phyloP scores from a whole-genome alignment of 768 basidiomycete species.

The Paxillus ammoniavirescens region DNA sequence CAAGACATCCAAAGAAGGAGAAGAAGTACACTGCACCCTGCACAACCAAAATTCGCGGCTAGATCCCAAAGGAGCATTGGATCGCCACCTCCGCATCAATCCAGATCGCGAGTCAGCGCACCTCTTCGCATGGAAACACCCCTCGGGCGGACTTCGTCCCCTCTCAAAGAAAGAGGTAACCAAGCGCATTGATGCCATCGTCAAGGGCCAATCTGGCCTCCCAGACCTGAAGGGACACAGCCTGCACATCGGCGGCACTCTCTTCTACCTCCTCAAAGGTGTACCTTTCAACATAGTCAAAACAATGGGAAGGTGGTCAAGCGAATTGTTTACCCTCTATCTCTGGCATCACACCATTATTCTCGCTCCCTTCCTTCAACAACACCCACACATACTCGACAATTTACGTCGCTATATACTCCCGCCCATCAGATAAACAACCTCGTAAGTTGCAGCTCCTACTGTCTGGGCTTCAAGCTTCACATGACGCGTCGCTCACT shows the following conservation, averaged over 20 bases:
- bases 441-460: not conserved
- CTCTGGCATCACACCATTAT: conserved; percentile 26
- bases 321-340: conserved; percentile 30
- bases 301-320: conserved; percentile 32
- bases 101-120: no score
- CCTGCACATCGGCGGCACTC: conserved; percentile 28
- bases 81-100: no score
- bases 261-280: conserved; percentile 25
- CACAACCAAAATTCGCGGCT: no score
- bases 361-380: conserved; percentile 27
- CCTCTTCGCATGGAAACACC: no score
- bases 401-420: not conserved
- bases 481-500: not conserved
- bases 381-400: not conserved
- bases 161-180: conserved; percentile 16
- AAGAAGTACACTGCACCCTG: no score
- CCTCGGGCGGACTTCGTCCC: no score
- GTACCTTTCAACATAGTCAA: conserved; percentile 31
- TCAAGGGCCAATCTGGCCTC: no score
- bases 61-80: no score
- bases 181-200: conserved; percentile 11
- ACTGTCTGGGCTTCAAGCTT: not conserved
- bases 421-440: not conserved
- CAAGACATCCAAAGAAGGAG: no score
- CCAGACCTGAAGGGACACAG: conserved; percentile 22